Percentiles rank a stretch among this genome's conserved stretches.
Conservation (phyloP, 768 basidiomycete species). For the Boletus huronensis region DNA sequence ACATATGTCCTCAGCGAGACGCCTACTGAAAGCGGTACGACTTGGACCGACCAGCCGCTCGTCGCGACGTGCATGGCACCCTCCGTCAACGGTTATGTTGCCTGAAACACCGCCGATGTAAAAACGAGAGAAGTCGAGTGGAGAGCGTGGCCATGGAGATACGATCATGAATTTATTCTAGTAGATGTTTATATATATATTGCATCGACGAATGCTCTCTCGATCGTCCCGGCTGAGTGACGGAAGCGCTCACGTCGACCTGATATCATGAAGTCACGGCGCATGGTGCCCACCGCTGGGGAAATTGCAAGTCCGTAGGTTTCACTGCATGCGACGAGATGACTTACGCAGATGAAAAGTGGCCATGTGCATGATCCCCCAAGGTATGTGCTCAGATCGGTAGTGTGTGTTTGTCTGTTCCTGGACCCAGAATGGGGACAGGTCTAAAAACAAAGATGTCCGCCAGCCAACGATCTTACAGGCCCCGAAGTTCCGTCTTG, state of each 20-base stretch:
- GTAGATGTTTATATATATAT: background rate
- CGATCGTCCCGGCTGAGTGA: background rate
- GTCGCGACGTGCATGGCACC: constrained; percentile 10
- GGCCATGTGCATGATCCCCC: too few relatives aligned
- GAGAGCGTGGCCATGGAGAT: background rate
- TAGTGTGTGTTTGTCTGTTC: too few relatives aligned
- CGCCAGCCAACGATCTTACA: too few relatives aligned
- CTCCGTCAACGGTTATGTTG: constrained; percentile 1
- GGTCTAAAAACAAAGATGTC: too few relatives aligned
- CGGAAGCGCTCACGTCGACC: background rate
- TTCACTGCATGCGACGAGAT: too few relatives aligned
- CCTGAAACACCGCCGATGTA: background rate
- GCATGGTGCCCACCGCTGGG: too few relatives aligned
- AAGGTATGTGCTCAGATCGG: too few relatives aligned
- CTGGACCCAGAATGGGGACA: too few relatives aligned
- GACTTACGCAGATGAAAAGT: too few relatives aligned
- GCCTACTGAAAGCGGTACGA: background rate
- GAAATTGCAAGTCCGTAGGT: too few relatives aligned
- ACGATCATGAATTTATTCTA: background rate
- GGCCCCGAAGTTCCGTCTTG: too few relatives aligned
- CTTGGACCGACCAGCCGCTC: constrained; percentile 7
- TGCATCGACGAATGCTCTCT: background rate
- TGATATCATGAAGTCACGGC: too few relatives aligned
- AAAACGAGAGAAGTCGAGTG: background rate
- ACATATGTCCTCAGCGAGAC: constrained; percentile 11